Evolutionary conservation across 371 early-diverging fungal species (phyloP).

Genomic region (Syncephalastrum monosporum): DNA sequence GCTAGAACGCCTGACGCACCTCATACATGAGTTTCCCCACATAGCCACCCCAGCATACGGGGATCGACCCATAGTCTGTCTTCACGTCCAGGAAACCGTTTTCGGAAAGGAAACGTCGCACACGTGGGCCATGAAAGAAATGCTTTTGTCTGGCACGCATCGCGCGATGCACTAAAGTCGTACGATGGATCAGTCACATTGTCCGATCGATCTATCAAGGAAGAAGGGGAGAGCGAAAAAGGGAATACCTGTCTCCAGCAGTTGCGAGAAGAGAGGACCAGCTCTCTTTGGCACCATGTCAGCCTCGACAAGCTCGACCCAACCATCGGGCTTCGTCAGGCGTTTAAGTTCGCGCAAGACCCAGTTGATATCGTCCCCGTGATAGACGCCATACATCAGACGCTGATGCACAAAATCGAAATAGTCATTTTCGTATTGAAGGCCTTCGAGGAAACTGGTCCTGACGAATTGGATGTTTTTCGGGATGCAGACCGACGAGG

Average conservation of each 20-base stretch:
- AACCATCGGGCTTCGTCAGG: constrained; percentile 35
- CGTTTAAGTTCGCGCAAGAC: constrained; percentile 26
- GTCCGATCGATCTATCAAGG: neutral
- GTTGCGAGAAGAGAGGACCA: constrained; percentile 16
- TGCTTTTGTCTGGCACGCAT: constrained; percentile 7
- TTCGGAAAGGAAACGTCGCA: constrained; percentile 18
- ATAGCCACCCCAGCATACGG: constrained; percentile 45
- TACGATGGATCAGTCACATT: neutral
- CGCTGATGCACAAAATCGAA: constrained; percentile 42
- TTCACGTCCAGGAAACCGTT: constrained; percentile 26
- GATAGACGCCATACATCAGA: constrained; percentile 24
- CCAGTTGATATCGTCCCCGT: constrained; percentile 18
- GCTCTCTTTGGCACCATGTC: constrained; percentile 18
- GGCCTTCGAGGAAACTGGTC: constrained; percentile 20
- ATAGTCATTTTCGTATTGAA: constrained; percentile 18
- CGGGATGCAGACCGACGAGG: constrained; percentile 13
- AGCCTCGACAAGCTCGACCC: constrained; percentile 38
- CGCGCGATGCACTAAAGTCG: neutral
- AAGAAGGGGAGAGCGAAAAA: too few species aligned
- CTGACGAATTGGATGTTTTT: constrained; percentile 20
- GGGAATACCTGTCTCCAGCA: constrained; percentile 6
- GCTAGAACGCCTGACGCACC: constrained; percentile 15
- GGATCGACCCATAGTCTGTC: constrained; percentile 36
- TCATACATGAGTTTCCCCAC: constrained; percentile 42
- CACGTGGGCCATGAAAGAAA: constrained; percentile 17